These are phyloP conservation scores for Ophiosphaerella korrae DNA, from an alignment of 2,329 filamentous ascomycete genomes.

Conservation along the genomic window DNA sequence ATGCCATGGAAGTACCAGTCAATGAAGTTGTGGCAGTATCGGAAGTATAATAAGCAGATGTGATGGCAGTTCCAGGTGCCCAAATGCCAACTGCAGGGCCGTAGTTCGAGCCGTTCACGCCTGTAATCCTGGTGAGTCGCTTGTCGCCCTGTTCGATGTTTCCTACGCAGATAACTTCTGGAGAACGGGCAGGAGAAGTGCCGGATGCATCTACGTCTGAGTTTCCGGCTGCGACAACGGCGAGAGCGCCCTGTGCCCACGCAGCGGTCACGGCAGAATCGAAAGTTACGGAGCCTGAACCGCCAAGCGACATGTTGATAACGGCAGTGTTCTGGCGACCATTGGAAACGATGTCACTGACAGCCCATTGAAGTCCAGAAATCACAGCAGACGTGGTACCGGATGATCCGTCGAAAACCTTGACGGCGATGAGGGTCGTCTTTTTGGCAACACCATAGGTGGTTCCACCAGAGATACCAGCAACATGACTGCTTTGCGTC, in stretches of 20 bases:
- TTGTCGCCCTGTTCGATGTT: conserved; percentile 35
- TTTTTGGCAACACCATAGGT: conserved; percentile 43
- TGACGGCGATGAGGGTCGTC: conserved; percentile 44
- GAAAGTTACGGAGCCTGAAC: conserved; percentile 27
- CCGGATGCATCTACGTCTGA: conserved; percentile 29
- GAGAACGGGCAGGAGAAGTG: conserved; percentile 40
- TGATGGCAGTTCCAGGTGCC: conserved; percentile 45
- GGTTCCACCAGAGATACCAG: conserved; percentile 35
- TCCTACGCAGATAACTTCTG: conserved; percentile 45
- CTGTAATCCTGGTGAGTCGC: conserved; percentile 9
- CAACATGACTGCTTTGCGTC: conserved; percentile 27
- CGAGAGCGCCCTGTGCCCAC: conserved; percentile 39
- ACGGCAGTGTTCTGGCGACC: conserved; percentile 35
- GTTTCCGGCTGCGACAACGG: conserved; percentile 46
- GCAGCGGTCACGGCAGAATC: conserved; percentile 43
- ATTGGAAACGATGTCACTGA: conserved; percentile 40
- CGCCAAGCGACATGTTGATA: conserved; percentile 48
- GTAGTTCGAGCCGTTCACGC: conserved; percentile 42
- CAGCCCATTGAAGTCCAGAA: conserved; percentile 40
- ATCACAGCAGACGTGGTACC: conserved; percentile 33
- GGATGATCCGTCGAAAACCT: conserved; percentile 34
- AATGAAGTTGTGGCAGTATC: conserved; percentile 51
- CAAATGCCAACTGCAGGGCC: conserved; percentile 48
- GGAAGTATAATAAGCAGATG: conserved; percentile 54
- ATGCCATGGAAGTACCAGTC: conserved; percentile 68